Evolutionary conservation across 164 flowering plant genomes (phyloP), one percentile per base, ranked within the genome.

Genomic region (Berberis thunbergii): DNA sequence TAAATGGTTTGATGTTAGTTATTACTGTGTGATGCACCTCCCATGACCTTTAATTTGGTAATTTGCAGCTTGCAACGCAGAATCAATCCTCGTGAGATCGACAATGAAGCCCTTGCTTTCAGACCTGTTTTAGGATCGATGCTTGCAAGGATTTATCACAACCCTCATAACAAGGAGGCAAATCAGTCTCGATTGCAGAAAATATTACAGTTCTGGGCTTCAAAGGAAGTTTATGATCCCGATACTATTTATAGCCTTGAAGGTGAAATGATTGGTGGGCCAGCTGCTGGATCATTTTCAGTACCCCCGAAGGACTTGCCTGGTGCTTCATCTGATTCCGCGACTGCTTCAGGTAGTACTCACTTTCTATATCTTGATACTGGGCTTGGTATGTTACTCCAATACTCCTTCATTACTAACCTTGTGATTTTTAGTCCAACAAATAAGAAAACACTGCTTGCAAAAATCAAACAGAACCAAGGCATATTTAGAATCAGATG

Each of bases 71-170:
- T 89, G 82, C 96, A 89, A 39, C 76, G 97, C 54, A 80, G 97
- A 58, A 67, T 70, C 10, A 82, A 79, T 67, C 86, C 83, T 52
- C 86, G 69, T 54, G 96, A 89, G 38, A 84, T 88, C 70, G 96
- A 91, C 74, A 91, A 91, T 73, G 99, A 88, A 74, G 97, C 97
- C 68, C 89, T 86, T 70, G 99, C 99, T 56, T 91, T 95, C 62
- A 86, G 75, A 75, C 97, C 97, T 54, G 87, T 91, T 65, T 69
- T 95, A 62, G 97, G 97, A 45, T 69, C 96, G 56, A 89, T 95
- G 97, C 91, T 95, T 66, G 89, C 91, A 3, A 83, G 92, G 76
- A 74, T 95, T 63, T 95, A 85, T 71, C 96, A 95, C 79, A 85
- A 86, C 70, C 97, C 97, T 69, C 91, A 79, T 38, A 86, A 89